Percentiles rank a stretch among this genome's conserved stretches.
phyloP scores from a whole-genome alignment of 2,329 filamentous ascomycete genomes.

The Colletotrichum sp. region DNA sequence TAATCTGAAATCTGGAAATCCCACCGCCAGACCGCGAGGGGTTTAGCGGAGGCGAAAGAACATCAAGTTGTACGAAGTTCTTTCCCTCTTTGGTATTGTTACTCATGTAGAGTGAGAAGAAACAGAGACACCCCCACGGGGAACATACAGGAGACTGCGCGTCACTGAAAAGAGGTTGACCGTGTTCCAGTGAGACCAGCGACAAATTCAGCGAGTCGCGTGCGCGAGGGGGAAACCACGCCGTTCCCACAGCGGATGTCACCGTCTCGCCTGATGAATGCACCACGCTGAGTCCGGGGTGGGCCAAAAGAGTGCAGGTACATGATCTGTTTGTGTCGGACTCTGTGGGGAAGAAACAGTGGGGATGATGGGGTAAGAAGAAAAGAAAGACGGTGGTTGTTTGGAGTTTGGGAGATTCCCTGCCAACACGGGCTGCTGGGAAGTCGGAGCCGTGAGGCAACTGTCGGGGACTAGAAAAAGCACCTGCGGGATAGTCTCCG shows the following conservation, averaged over 20 bases:
- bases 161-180: not conserved
- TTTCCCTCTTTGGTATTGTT: not conserved
- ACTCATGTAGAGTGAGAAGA: not conserved
- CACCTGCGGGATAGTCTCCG: slow-evolving; percentile 1
- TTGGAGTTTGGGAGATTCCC: not conserved
- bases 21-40: not conserved
- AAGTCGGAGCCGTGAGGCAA: not conserved
- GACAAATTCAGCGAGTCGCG: slow-evolving; percentile 14
- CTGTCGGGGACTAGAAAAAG: not conserved
- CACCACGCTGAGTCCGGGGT: not conserved
- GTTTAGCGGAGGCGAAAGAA: not conserved
- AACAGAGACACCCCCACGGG: not conserved
- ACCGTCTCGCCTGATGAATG: slow-evolving; percentile 14
- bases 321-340: slow-evolving; percentile 6
- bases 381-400: not conserved
- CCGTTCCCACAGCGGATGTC: slow-evolving; percentile 10
- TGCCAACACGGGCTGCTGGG: not conserved
- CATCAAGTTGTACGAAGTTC: not conserved
- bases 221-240: not conserved
- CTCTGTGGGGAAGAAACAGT: slow-evolving; percentile 16
- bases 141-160: not conserved
- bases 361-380: slow-evolving; percentile 6
- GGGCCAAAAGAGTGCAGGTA: not conserved
- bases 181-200: not conserved
- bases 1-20: not conserved